Evolutionary conservation across 116 monocot genomes (phyloP).

Genomic region (Thalassia testudinum): DNA sequence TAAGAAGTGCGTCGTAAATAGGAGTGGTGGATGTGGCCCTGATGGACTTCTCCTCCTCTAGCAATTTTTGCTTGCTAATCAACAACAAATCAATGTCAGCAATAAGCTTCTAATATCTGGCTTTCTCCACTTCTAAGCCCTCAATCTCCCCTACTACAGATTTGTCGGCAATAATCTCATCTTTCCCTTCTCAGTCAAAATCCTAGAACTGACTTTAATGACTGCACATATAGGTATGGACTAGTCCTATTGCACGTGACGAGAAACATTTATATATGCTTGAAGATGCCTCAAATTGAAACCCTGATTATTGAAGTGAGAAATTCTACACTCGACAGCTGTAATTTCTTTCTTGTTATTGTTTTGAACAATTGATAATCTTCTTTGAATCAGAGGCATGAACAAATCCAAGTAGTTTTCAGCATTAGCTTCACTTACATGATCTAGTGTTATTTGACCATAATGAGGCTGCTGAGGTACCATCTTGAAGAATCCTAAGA

Average conservation of each 20-base stretch:
- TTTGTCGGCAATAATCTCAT: slow-evolving; percentile 5
- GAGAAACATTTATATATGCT: slow-evolving; percentile 3
- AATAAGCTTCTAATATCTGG: slow-evolving; percentile 1
- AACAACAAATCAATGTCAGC: slow-evolving; percentile 2
- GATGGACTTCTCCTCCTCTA: slow-evolving; percentile 6
- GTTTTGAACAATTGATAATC: slow-evolving; percentile 2
- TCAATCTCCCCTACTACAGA: slow-evolving; percentile 1
- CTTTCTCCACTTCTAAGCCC: slow-evolving; percentile 6
- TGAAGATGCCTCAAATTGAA: slow-evolving; percentile 5
- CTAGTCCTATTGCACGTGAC: background rate
- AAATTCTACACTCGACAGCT: slow-evolving; percentile 6
- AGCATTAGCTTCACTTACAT: slow-evolving; percentile 1
- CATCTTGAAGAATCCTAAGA: slow-evolving; percentile 1
- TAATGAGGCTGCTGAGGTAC: slow-evolving; percentile 8
- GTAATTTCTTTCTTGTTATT: slow-evolving; percentile 4
- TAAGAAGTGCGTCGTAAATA: background rate
- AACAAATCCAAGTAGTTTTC: slow-evolving; percentile 9
- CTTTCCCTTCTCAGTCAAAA: slow-evolving; percentile 3
- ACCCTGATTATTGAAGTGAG: slow-evolving; percentile 3
- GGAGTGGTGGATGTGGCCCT: background rate
- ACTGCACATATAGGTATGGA: background rate
- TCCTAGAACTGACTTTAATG: background rate
- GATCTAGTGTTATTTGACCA: slow-evolving; percentile 2
- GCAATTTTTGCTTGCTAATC: background rate
- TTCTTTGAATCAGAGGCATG: slow-evolving; percentile 6